Percentiles rank a stretch among this genome's conserved stretches.
These are phyloP conservation scores for Persicaria maculosa DNA, from an alignment of 148 eudicot species.

Conservation along the genomic window DNA sequence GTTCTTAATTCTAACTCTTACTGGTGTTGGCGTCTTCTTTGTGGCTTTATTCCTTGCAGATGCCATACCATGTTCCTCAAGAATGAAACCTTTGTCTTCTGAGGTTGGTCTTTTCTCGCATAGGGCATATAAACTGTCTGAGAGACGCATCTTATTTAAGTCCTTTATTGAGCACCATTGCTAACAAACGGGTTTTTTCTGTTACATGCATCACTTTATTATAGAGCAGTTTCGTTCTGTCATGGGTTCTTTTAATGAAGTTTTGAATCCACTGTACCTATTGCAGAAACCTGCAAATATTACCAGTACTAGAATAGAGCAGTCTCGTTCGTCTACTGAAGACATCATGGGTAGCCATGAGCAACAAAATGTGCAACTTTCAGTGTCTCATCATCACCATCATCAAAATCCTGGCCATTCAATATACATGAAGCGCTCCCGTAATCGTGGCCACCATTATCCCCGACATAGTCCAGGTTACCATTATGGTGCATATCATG, in stretches of 20 bases:
- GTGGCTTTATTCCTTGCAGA: conserved; percentile 1
- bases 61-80: background rate
- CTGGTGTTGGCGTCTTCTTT: background rate
- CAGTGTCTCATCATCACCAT: background rate
- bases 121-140: background rate
- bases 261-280: background rate
- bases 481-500: background rate
- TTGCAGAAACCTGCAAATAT: background rate
- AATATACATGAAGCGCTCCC: background rate
- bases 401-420: conserved; percentile 11
- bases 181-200: background rate
- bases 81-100: background rate
- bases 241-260: background rate
- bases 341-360: conserved; percentile 8
- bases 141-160: background rate
- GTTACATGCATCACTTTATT: background rate
- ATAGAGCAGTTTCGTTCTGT: background rate
- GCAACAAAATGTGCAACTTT: conserved; percentile 3
- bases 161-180: background rate
- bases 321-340: conserved; percentile 3
- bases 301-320: conserved; percentile 3
- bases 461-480: background rate
- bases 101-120: conserved; percentile 7
- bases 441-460: conserved; percentile 9
- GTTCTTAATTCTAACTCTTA: background rate